Evolutionary conservation across 202 grass and related monocot species (phyloP).

Genomic region (Digitaria exilis): DNA sequence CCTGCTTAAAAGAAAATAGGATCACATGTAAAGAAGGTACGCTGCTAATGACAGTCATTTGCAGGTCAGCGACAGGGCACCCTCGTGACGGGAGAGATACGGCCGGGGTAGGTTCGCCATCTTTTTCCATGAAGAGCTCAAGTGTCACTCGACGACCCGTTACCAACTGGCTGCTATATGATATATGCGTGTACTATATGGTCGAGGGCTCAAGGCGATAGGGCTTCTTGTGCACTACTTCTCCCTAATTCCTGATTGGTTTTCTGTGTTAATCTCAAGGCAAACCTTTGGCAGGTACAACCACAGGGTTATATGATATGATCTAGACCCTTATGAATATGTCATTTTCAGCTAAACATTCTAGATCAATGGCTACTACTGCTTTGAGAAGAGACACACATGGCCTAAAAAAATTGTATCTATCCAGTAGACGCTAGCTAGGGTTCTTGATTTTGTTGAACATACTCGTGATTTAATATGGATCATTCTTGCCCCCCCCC

Average conservation of each 20-base stretch:
- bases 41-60: conserved; percentile 1
- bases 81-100: conserved; percentile 32
- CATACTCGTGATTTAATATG: neutral
- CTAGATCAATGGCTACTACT: conserved; percentile 29
- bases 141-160: conserved; percentile 41
- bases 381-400: neutral
- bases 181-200: neutral
- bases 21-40: neutral
- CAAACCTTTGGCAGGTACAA: conserved; percentile 47
- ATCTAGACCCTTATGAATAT: conserved; percentile 41
- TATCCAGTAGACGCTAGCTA: too few species aligned
- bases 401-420: neutral
- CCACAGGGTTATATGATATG: conserved; percentile 44
- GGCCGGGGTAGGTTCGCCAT: conserved; percentile 44
- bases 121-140: conserved; percentile 48
- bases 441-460: conserved; percentile 34
- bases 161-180: conserved; percentile 42
- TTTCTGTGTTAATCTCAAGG: conserved; percentile 2
- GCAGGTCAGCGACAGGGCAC: conserved; percentile 28
- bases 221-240: conserved; percentile 29
- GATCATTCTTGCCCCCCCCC: conserved; percentile 22
- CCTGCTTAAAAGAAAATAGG: neutral
- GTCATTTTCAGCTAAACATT: conserved; percentile 20
- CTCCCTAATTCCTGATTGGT: neutral
- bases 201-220: neutral